Percentiles rank a stretch among this genome's conserved stretches.
These are phyloP conservation scores for Didymella arachidicola DNA, from an alignment of 2,329 filamentous ascomycete species.

Conservation along the genomic window DNA sequence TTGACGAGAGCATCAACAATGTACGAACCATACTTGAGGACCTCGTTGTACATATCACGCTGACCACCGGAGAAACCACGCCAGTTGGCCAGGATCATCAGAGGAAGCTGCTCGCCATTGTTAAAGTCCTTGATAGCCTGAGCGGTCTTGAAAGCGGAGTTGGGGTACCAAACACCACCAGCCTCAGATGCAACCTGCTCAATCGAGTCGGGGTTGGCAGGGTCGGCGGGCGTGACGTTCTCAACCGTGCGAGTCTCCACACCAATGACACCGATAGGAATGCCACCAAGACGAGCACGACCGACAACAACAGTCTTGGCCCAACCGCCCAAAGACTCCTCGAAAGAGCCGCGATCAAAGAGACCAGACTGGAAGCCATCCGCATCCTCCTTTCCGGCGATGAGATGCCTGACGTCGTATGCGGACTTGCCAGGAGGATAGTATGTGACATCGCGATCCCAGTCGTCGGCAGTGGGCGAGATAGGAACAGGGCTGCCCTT, in stretches of 20 bases:
- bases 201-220: conserved; percentile 97
- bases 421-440: conserved; percentile 80
- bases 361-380: conserved; percentile 88
- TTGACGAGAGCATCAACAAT: conserved; percentile 98
- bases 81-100: conserved; percentile 99
- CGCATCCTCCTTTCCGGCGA: conserved; percentile 83
- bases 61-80: conserved; percentile 99
- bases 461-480: conserved; percentile 80
- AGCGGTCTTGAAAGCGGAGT: conserved; percentile 99
- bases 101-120: conserved; percentile 93
- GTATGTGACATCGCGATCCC: conserved; percentile 92
- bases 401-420: conserved; percentile 94
- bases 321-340: conserved; percentile 96
- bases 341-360: conserved; percentile 96
- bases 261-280: conserved; percentile 97
- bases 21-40: conserved; percentile 98
- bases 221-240: conserved; percentile 95
- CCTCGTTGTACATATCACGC: conserved; percentile 99
- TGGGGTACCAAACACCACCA: conserved; percentile 99
- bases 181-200: conserved; percentile 95
- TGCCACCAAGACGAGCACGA: conserved; percentile 93
- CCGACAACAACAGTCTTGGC: conserved; percentile 95
- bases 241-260: conserved; percentile 96
- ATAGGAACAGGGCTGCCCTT: conserved; percentile 94
- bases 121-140: conserved; percentile 99